A percentile compares a stretch with the other conserved stretches of the same genome.
Conservation (phyloP, 345 rosid species). For the Gossypioides kirkii region DNA sequence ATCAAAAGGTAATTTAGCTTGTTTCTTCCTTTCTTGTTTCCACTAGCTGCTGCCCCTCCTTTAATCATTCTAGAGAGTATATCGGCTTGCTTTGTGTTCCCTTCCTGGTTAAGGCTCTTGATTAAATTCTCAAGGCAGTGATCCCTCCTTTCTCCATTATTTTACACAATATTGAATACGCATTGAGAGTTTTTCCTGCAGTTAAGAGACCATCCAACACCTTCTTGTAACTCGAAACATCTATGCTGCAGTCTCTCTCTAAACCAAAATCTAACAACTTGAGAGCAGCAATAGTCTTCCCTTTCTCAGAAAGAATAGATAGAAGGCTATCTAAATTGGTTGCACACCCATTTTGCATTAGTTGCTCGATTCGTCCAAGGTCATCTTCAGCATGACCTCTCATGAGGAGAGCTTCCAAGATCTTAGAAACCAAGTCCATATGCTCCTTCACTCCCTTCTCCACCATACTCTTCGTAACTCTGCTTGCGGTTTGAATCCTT, state of each 20-base stretch:
- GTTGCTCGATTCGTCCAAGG: conserved; percentile 68
- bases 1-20: conserved; percentile 13
- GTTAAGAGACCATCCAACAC: conserved; percentile 33
- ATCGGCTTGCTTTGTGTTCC: conserved; percentile 87
- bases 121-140: conserved; percentile 53
- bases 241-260: conserved; percentile 57
- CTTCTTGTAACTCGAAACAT: conserved; percentile 53
- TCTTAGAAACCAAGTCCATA: conserved; percentile 71
- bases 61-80: conserved; percentile 67
- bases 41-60: conserved; percentile 31
- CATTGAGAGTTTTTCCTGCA: conserved; percentile 81
- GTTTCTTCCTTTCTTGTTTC: conserved; percentile 38
- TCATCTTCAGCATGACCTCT: conserved; percentile 95
- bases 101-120: conserved; percentile 69
- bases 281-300: conserved; percentile 77
- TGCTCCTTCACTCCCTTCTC: conserved; percentile 75
- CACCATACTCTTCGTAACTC: conserved; percentile 78
- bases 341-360: conserved; percentile 49
- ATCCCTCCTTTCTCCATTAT: conserved; percentile 68
- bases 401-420: conserved; percentile 73
- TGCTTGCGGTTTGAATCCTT: conserved; percentile 87
- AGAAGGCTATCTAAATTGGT: conserved; percentile 57
- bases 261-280: conserved; percentile 67
- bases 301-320: conserved; percentile 61
- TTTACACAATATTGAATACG: conserved; percentile 78